A percentile compares a stretch with the other conserved stretches of the same genome.
Conservation (phyloP, 2,329 filamentous ascomycete genomes). For the Talaromyces islandicus region DNA sequence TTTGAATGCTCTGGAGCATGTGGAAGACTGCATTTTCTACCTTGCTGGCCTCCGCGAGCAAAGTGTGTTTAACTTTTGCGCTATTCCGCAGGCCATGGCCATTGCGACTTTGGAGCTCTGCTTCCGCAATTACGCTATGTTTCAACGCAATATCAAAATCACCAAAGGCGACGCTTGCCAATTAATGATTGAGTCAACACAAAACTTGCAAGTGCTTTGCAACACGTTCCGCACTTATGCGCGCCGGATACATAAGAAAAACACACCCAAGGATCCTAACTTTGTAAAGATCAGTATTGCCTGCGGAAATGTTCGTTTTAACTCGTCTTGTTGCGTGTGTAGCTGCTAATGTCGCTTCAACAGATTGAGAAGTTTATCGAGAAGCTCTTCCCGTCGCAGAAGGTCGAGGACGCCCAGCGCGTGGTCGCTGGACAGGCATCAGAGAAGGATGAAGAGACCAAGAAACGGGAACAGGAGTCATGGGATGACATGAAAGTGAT, state of each 20-base stretch:
- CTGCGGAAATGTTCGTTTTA: conserved; percentile 66
- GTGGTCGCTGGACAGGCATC: conserved; percentile 48
- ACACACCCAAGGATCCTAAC: conserved; percentile 86
- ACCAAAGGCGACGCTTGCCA: conserved; percentile 89
- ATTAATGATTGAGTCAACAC: conserved; percentile 87
- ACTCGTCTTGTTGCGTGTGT: background rate
- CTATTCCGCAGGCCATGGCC: conserved; percentile 95
- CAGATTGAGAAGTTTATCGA: conserved; percentile 96
- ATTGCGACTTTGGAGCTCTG: conserved; percentile 89
- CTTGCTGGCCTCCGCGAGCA: conserved; percentile 92
- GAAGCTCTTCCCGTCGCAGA: conserved; percentile 80
- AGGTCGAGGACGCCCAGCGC: conserved; percentile 52
- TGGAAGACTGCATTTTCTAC: conserved; percentile 94
- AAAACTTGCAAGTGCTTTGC: conserved; percentile 77
- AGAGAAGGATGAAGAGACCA: conserved; percentile 52
- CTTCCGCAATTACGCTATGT: conserved; percentile 85
- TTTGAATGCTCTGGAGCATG: conserved; percentile 77
- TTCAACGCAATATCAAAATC: conserved; percentile 88
- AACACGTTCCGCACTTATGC: conserved; percentile 74
- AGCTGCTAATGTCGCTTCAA: background rate
- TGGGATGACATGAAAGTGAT: conserved; percentile 58
- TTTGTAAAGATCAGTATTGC: conserved; percentile 87
- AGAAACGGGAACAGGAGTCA: conserved; percentile 43
- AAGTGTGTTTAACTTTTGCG: conserved; percentile 97
- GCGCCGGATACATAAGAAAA: conserved; percentile 83